Base-by-base conservation (phyloP, 2,329 filamentous ascomycete species). In the Biscogniauxia mediterranea region DNA sequence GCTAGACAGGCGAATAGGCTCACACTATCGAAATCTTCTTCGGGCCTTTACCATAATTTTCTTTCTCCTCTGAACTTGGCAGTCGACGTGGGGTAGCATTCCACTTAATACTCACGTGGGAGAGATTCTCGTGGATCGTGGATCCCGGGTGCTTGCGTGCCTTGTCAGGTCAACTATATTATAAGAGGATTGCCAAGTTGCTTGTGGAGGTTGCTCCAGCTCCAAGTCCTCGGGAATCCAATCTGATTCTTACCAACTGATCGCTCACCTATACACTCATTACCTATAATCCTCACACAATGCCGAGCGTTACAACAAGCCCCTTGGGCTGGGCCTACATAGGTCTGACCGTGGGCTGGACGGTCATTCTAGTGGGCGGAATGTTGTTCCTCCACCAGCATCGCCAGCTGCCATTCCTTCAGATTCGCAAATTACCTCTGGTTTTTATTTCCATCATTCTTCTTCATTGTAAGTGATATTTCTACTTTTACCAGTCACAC, bases 391-490 rank as follows among this genome's bases (percentile, higher is more conserved):
- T 76, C 17, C 64, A 60, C 58, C 49, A 53, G 17, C 63, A 70
- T 53, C 70, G 74, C 23, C 54, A 68, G 15, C 59, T 68, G 9
- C 66, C 69, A 20, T 66, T 71, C 52, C 67, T 76, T 2, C 68
- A 80, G 55, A 69, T 75, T 25, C 71, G 74, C 42, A 66, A 66
- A 42, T 63, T 75, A 20, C 57, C 60, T 5, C 61, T 72, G 54
- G 66, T 70, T n/a, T 70, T 68, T 57, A 58, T 60, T 17, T 69
- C 70, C 50, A 64, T 74, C 21, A 42, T 63, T 11, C 58, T 66
- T 19, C 65, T 71, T 9, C 69, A 71, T 25, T 17, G 38, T 46
- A 46, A 46, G 38, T 46, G 17, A 46, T 46, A 46, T n/a, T n/a
- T 46, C 15, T n/a, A 11, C 38, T n/a, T n/a, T 38, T 9, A 38